Evolutionary conservation across 805 yeast species (phyloP), one percentile per base, ranked within the genome.

Genomic region (Cyberlindnera euphorbiae): DNA sequence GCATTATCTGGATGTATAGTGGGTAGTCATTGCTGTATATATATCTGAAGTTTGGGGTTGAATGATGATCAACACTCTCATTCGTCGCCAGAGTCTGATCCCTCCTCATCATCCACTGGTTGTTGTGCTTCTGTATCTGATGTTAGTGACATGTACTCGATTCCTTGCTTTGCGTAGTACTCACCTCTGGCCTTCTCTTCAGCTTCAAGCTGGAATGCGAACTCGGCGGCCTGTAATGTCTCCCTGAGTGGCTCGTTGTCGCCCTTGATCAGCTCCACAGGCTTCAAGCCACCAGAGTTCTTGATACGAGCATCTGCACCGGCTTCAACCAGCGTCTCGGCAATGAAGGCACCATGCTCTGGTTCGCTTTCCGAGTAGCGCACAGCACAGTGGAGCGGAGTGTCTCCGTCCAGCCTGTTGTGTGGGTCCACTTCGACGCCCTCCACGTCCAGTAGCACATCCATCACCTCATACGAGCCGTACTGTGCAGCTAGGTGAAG

Each of bases 341-440:
- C 76, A 23, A 88, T 67, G 47, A 79, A 85, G 17, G 69, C 64
- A 1, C 95, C 96, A 58, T 82, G 88, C 41, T 85, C 96, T 0
- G 93, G 85, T 17, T 77, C 79, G 26, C 66, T 63, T 30, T 67
- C 66, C 11, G 89, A 70, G 58, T 83, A 90, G 42, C 73, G 73
- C 10, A 81, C 95, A 5, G 96, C 94, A 43, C 74, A 63, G 60
- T 90, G 97, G 45, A 93, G 70, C 11, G 98, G 97, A 1, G 97
- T 86, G 46, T 85, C 89, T 26, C 88, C 89, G 35, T 81, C 82
- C 19, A 72, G 39, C 25, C 77, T 69, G 58, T 83, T 83, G 27
- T 61, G 56, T 1, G 96, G 93, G 58, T 93, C 96, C 21, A 89
- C 79, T 47, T 89, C 96, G 14, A 89, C 88, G 3, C 93, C 96